These are phyloP conservation scores for Aegilops longissima DNA, from an alignment of 176 grass and related monocot species.

Conservation along the genomic window DNA sequence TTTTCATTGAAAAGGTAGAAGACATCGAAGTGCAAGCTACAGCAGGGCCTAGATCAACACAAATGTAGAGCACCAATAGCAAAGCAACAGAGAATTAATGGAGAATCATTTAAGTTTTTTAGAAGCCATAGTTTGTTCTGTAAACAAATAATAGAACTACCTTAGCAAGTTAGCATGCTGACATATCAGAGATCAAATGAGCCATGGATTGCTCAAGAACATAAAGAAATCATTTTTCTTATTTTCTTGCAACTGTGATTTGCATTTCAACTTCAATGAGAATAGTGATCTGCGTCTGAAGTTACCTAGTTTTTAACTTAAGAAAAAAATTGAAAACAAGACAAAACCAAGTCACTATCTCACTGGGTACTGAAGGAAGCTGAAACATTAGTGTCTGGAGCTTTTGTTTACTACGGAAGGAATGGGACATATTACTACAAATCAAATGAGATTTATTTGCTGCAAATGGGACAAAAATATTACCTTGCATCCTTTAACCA, in stretches of 20 bases:
- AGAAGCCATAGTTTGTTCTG: too few species aligned
- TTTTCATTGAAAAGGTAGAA: neutral
- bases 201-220: too few species aligned
- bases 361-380: constrained; percentile 8
- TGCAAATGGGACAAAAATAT: constrained; percentile 18
- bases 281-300: too few species aligned
- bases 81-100: neutral
- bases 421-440: neutral
- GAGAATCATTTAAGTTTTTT: too few species aligned
- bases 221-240: too few species aligned
- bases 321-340: neutral
- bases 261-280: too few species aligned
- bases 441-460: neutral
- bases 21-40: neutral
- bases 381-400: neutral
- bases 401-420: constrained; percentile 8
- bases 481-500: constrained; percentile 93
- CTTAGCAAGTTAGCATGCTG: too few species aligned
- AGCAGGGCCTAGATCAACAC: neutral
- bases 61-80: neutral
- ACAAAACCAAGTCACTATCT: neutral
- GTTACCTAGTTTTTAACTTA: neutral
- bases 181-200: too few species aligned
- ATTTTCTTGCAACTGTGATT: too few species aligned
- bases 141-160: too few species aligned